Percentiles rank a stretch among this genome's conserved stretches.
Evolutionary conservation across 495 filamentous ascomycete species (phyloP).

Genomic region (Peziza echinospora): DNA sequence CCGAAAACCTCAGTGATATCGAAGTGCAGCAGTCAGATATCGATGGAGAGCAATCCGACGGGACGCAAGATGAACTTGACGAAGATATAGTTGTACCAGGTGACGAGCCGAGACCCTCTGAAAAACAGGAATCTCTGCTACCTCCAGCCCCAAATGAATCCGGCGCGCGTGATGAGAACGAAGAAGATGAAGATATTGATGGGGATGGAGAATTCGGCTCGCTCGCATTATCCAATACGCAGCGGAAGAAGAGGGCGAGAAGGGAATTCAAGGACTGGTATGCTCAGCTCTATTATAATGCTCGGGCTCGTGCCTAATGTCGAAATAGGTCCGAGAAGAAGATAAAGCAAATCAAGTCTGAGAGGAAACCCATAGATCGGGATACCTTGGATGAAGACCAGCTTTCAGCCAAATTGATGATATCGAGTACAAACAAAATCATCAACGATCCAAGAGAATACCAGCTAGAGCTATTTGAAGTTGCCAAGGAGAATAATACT

Average conservation of each 20-base stretch:
- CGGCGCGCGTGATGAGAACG: constrained; percentile 16
- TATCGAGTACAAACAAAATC: constrained; percentile 27
- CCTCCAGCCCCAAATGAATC: constrained; percentile 1
- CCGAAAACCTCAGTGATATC: too few relatives aligned
- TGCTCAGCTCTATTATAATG: too few relatives aligned
- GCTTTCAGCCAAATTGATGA: constrained; percentile 23
- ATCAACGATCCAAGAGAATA: constrained; percentile 69
- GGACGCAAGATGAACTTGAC: too few relatives aligned
- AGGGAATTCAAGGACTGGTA: too few relatives aligned
- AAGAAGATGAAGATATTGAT: constrained; percentile 19
- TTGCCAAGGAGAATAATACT: constrained; percentile 65
- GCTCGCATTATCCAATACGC: too few relatives aligned
- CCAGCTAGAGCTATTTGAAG: constrained; percentile 79
- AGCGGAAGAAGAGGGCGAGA: too few relatives aligned
- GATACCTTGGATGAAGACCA: constrained; percentile 18
- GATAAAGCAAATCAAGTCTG: background rate
- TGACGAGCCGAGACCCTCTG: background rate
- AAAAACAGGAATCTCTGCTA: too few relatives aligned
- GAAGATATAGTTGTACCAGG: too few relatives aligned
- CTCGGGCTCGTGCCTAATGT: too few relatives aligned
- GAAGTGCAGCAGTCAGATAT: too few relatives aligned
- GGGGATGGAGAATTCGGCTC: background rate
- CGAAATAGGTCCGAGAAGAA: constrained; percentile 17
- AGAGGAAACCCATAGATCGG: constrained; percentile 8
- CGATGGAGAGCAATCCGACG: too few relatives aligned